These are phyloP conservation scores for Flaveria brownii DNA, from an alignment of 129 eudicot species.

Conservation along the genomic window DNA sequence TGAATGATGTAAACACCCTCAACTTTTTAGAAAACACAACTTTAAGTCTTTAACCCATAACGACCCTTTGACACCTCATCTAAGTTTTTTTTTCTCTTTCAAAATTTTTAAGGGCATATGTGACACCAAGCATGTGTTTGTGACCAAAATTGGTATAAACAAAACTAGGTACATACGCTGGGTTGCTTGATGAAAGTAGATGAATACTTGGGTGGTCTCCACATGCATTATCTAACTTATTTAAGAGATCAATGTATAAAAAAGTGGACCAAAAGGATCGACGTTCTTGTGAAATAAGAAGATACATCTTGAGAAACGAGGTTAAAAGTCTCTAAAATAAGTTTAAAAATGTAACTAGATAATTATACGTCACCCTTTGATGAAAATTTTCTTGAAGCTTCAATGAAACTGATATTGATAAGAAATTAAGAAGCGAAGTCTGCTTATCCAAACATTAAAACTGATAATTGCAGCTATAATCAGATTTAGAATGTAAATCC, in stretches of 20 bases:
- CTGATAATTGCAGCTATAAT: background rate
- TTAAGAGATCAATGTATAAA: background rate
- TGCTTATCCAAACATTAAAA: background rate
- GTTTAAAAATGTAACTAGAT: background rate
- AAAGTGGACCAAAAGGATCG: background rate
- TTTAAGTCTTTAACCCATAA: no score
- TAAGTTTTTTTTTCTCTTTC: no score
- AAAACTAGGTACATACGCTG: no score
- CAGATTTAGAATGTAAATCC: background rate
- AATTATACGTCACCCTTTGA: no score
- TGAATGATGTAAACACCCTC: no score
- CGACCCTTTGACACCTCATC: no score
- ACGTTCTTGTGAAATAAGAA: background rate
- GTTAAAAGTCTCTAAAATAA: background rate
- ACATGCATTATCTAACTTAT: background rate
- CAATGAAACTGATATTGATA: background rate
- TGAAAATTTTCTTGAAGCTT: no score
- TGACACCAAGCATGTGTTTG: no score
- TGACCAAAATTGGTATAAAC: no score
- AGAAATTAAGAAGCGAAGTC: constrained; percentile 1
- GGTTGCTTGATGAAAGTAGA: background rate
- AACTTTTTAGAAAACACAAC: no score
- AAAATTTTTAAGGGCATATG: no score
- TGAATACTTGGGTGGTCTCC: background rate
- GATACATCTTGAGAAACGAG: no score